Conservation (phyloP, 1,284 basidiomycete genomes). For the Polyporus tsugae region DNA sequence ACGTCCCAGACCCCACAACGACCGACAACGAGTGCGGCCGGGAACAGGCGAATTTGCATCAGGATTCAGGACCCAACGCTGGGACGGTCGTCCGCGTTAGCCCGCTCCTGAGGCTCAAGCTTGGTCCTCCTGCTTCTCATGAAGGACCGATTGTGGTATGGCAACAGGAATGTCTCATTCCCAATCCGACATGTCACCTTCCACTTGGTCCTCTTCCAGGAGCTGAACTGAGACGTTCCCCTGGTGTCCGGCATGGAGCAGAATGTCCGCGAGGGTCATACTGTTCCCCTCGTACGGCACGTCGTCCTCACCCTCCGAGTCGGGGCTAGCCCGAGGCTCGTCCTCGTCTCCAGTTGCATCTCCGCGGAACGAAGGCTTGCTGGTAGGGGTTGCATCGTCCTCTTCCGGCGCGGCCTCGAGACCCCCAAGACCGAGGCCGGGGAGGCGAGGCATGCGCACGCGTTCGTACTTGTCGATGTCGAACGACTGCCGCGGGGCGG, state of each 20-base stretch:
- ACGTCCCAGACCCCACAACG: neutral
- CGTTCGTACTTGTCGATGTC: constrained; percentile 36
- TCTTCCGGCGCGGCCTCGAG: constrained; percentile 15
- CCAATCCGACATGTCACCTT: constrained; percentile 37
- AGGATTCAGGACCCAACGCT: neutral
- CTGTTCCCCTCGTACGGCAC: constrained; percentile 37
- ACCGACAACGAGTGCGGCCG: neutral
- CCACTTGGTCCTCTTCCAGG: constrained; percentile 30
- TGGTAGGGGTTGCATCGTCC: constrained; percentile 12
- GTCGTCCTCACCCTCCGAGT: constrained; percentile 19
- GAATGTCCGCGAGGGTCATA: constrained; percentile 37
- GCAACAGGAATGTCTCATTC: constrained; percentile 14
- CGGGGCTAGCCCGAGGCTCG: neutral
- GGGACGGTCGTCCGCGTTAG: neutral
- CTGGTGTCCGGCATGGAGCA: constrained; percentile 34
- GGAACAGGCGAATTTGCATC: neutral
- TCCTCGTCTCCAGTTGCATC: constrained; percentile 8
- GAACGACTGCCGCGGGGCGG: constrained; percentile 32
- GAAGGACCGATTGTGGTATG: neutral
- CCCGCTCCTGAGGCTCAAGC: neutral
- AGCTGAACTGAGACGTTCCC: constrained; percentile 29
- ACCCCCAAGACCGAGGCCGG: constrained; percentile 15
- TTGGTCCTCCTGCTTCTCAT: neutral
- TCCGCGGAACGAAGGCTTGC: neutral
- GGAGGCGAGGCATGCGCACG: constrained; percentile 23